These are phyloP conservation scores for Globisporangium iwayamae DNA, from an alignment of 352 stramenopile species.

Conservation along the genomic window DNA sequence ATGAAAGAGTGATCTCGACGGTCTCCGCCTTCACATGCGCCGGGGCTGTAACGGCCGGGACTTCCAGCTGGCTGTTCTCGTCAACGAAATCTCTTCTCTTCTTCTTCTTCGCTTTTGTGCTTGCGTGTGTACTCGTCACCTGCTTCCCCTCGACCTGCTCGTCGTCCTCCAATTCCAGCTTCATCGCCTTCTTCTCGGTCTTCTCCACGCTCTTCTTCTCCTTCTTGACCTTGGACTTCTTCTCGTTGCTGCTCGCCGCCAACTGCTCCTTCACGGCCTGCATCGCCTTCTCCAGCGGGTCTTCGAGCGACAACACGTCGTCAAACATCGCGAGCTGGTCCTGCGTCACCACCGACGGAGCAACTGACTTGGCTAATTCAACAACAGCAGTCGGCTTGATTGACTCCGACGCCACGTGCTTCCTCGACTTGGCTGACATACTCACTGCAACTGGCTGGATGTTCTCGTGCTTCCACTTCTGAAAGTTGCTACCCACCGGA, in stretches of 20 bases:
- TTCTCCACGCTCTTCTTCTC: slow-evolving; percentile 9
- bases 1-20: not conserved
- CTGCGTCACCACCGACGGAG: slow-evolving; percentile 12
- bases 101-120: not conserved
- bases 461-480: not conserved
- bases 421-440: not conserved
- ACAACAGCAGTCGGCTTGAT: not conserved
- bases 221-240: slow-evolving; percentile 13
- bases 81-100: not conserved
- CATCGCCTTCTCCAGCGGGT: slow-evolving; percentile 35
- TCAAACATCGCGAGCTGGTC: slow-evolving; percentile 11
- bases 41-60: not conserved
- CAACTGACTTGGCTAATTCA: not conserved
- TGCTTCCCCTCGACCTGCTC: too few relatives aligned
- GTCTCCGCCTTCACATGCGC: not conserved
- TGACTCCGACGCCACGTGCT: not conserved
- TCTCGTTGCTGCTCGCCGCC: not conserved
- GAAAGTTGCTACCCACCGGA: not conserved
- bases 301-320: slow-evolving; percentile 10
- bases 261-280: slow-evolving; percentile 32
- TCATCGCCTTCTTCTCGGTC: slow-evolving; percentile 9
- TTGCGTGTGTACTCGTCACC: too few relatives aligned
- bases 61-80: not conserved
- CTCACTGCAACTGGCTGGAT: not conserved
- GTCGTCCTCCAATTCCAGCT: not conserved